Evolutionary conservation across 306 rosid genomes (phyloP).

Genomic region (Trichosanthes cucumerina): DNA sequence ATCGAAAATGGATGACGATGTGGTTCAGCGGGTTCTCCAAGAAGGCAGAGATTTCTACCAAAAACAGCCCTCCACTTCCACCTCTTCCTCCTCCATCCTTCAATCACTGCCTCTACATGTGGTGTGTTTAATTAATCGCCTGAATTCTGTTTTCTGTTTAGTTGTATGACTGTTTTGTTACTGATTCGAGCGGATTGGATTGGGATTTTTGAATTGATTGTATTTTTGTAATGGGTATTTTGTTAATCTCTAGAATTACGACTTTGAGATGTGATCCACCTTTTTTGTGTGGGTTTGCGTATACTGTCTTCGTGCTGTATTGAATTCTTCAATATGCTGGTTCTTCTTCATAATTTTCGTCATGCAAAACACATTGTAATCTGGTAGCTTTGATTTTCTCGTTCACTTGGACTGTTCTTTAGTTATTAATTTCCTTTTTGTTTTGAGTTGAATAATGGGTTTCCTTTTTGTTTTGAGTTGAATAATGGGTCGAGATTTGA

Average conservation of each 20-base stretch:
- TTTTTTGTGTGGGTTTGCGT: background rate
- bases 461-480: background rate
- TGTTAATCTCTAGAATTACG: background rate
- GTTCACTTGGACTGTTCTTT: background rate
- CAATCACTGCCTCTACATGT: conserved; percentile 98
- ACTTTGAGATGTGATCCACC: background rate
- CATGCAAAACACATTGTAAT: background rate
- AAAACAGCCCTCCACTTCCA: conserved; percentile 83
- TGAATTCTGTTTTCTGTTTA: background rate
- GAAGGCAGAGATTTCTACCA: conserved; percentile 95
- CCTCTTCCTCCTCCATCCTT: conserved; percentile 76
- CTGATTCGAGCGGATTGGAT: background rate
- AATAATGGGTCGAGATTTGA: background rate
- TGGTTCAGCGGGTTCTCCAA: conserved; percentile 94
- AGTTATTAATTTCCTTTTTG: background rate
- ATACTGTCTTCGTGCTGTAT: background rate
- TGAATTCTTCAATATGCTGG: background rate
- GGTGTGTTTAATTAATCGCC: conserved; percentile 28
- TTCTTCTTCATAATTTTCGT: background rate
- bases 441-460: background rate
- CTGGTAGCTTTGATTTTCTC: background rate
- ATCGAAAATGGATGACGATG: conserved; percentile 66
- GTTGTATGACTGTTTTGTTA: background rate
- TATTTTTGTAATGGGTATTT: background rate
- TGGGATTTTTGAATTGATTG: background rate